Base-by-base conservation (phyloP, 768 basidiomycete species). In the Favolaschia claudopus region DNA sequence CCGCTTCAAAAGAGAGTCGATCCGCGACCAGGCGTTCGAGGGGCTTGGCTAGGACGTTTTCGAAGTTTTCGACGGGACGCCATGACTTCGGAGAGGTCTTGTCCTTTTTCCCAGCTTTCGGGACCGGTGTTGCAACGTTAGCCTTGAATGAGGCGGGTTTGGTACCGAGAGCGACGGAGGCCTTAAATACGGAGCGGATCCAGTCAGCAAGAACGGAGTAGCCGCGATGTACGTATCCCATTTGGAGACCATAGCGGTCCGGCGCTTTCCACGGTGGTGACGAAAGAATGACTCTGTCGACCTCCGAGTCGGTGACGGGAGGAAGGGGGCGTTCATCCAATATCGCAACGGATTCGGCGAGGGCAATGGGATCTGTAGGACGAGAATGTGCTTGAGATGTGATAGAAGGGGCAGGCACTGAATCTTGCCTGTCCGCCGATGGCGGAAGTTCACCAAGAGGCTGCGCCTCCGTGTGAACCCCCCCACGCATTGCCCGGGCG, bases 361-460 rank as follows among this genome's bases (percentile, higher is more conserved):
- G 25, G 13, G 4, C 8, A 12, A 34, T 33, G 19, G 32, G 32
- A 22, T 46, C 45, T 46, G 22, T 17, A n/a, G 3, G 5, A n/a
- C n/a, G n/a, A 14, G 19, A n/a, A 22, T 17, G 34, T n/a, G 48
- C 36, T n/a, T 50, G 36, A 50, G 48, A 50, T 38, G 48, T 38
- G 36, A 29, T 6, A 6, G 14, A 8, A 13, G 48, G 34, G 48
- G 27, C 48, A 50, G 48, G 47, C 47, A 49, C 34, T 13, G 12
- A 9, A 49, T 49, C 47, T 49, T 49, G 47, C 47, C 47, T 49
- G 47, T 49, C 47, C 34, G 33, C 47, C 34, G 25, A 15, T 14
- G 48, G 48, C 48, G 36, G 36, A 50, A 50, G 48, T 50, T 20
- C 48, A 27, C 19, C 27, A 24, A 29, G 48, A 50, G 37, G 25